Percentiles rank a stretch among this genome's conserved stretches.
Conservation (phyloP, 139 green algal species). For the Zygnema circumcarinatum region DNA sequence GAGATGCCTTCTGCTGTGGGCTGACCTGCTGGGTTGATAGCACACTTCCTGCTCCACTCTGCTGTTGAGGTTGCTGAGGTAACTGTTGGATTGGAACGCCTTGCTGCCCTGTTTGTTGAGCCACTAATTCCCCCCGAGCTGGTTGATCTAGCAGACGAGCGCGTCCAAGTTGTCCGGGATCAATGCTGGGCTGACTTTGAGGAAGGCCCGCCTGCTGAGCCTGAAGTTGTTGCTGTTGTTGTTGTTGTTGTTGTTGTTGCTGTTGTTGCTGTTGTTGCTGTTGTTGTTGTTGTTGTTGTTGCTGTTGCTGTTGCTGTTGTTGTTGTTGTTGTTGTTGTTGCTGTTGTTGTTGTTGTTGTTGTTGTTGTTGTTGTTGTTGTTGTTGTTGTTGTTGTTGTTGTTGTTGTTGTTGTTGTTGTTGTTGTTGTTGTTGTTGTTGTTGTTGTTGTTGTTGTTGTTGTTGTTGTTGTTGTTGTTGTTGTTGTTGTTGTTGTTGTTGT, state of each 20-base stretch:
- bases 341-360: conserved; percentile 35
- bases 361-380: not conserved
- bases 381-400: not conserved
- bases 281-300: conserved; percentile 44
- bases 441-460: not conserved
- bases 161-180: not conserved
- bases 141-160: conserved; percentile 6
- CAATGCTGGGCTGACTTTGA: not conserved
- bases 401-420: conserved; percentile 34
- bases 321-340: not conserved
- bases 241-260: not conserved
- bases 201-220: not conserved
- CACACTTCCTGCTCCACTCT: not conserved
- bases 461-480: conserved; percentile 26
- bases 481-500: not conserved
- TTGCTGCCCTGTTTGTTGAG: not conserved
- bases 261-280: not conserved
- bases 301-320: not conserved
- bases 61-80: not conserved
- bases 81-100: too few relatives aligned
- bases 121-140: not conserved
- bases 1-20: not conserved
- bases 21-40: not conserved
- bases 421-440: not conserved
- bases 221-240: conserved; percentile 39